Percentiles rank a stretch among this genome's conserved stretches.
Evolutionary conservation across 2,329 filamentous ascomycete species (phyloP).

Genomic region (Xylaria sp.): DNA sequence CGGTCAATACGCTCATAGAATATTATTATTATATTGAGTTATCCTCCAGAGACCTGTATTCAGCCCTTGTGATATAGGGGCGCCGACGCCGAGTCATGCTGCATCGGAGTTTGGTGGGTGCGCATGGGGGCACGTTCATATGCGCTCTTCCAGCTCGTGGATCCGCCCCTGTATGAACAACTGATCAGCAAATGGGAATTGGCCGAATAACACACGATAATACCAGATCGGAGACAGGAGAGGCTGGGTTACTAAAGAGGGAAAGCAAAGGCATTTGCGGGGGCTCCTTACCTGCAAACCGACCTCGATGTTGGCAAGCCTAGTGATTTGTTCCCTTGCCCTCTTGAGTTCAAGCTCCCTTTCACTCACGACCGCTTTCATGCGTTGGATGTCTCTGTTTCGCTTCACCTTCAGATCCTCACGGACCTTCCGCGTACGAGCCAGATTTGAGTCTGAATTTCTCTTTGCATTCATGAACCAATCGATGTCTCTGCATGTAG

Average conservation of each 20-base stretch:
- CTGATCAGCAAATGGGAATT: background rate
- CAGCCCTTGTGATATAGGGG: too few relatives aligned
- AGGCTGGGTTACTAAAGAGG: too few relatives aligned
- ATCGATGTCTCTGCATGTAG: background rate
- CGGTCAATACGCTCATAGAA: too few relatives aligned
- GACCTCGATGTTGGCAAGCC: background rate
- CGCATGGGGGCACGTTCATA: too few relatives aligned
- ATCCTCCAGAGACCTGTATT: background rate
- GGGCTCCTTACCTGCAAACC: slow-evolving; percentile 19
- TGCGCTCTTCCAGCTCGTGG: background rate
- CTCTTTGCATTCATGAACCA: background rate
- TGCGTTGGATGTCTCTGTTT: background rate
- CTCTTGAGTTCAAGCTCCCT: background rate
- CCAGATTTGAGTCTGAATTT: background rate
- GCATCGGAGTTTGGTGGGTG: too few relatives aligned
- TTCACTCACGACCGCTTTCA: background rate
- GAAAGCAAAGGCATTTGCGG: background rate
- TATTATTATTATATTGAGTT: too few relatives aligned
- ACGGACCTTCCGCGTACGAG: background rate
- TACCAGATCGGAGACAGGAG: background rate
- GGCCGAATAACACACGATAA: too few relatives aligned
- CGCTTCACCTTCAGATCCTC: background rate
- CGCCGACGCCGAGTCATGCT: too few relatives aligned
- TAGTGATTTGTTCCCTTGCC: background rate
- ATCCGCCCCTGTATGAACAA: background rate